Conservation (phyloP, 2,329 filamentous ascomycete genomes). For the Paracoccidioides brasiliensis region DNA sequence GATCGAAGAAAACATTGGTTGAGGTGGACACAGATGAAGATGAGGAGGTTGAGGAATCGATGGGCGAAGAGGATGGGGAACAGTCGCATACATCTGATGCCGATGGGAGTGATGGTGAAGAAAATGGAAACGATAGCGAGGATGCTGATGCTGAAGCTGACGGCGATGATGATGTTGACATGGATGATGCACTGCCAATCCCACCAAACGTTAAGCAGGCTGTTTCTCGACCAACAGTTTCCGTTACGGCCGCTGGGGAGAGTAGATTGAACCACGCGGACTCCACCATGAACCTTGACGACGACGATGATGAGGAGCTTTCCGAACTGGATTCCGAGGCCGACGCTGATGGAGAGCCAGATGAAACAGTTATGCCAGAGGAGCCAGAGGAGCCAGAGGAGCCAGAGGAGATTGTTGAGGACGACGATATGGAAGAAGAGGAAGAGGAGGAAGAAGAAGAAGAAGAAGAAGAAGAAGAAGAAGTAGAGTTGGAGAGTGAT, state of each 20-base stretch:
- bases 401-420: slow-evolving; percentile 20
- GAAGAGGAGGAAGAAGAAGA: slow-evolving; percentile 28
- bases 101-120: slow-evolving; percentile 30
- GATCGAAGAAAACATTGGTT: slow-evolving; percentile 32
- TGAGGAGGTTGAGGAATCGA: slow-evolving; percentile 37
- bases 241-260: slow-evolving; percentile 23
- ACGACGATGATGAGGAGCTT: slow-evolving; percentile 36
- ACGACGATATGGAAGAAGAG: slow-evolving; percentile 25
- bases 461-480: slow-evolving; percentile 29
- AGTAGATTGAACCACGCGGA: slow-evolving; percentile 33
- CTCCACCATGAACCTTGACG: slow-evolving; percentile 33
- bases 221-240: slow-evolving; percentile 23
- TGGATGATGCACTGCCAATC: slow-evolving; percentile 34
- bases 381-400: slow-evolving; percentile 24
- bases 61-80: slow-evolving; percentile 34
- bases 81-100: slow-evolving; percentile 12
- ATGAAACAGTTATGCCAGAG: slow-evolving; percentile 32
- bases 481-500: slow-evolving; percentile 32
- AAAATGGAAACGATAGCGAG: slow-evolving; percentile 15
- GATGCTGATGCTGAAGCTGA: slow-evolving; percentile 23
- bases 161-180: slow-evolving; percentile 26
- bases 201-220: slow-evolving; percentile 22
- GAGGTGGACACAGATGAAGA: slow-evolving; percentile 37
- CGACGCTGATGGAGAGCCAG: slow-evolving; percentile 37
- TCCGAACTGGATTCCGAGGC: slow-evolving; percentile 36